phyloP scores from a whole-genome alignment of 1,284 basidiomycete genomes.

The Ganoderma leucocontextum region DNA sequence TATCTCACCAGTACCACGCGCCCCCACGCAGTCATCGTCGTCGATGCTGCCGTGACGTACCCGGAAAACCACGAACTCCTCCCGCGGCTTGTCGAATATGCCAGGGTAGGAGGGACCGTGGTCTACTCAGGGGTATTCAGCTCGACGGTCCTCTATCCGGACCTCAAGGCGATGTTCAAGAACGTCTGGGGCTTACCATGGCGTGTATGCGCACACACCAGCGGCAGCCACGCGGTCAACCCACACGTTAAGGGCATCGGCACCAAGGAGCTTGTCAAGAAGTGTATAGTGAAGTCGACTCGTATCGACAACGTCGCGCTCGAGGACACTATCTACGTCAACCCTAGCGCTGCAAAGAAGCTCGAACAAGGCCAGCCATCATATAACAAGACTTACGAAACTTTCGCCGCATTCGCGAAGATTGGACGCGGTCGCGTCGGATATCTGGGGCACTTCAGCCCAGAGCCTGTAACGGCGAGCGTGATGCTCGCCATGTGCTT shows the following conservation, averaged over 20 bases:
- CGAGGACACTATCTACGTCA: constrained; percentile 18
- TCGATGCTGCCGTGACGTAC: constrained; percentile 12
- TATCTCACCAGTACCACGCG: constrained; percentile 16
- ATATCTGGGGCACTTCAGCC: constrained; percentile 31
- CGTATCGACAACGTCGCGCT: constrained; percentile 17
- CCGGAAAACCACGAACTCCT: constrained; percentile 20
- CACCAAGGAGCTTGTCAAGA: background rate
- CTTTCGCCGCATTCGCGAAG: constrained; percentile 21
- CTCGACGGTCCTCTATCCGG: background rate
- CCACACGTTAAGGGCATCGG: background rate
- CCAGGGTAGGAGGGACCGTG: constrained; percentile 22
- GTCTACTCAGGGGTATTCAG: constrained; percentile 29
- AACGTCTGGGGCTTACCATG: constrained; percentile 26
- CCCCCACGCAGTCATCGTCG: constrained; percentile 20
- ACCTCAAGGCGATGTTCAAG: constrained; percentile 25
- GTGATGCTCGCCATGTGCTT: constrained; percentile 27
- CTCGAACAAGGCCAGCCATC: background rate
- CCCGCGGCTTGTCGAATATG: constrained; percentile 23
- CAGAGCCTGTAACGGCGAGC: constrained; percentile 11
- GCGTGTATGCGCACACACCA: constrained; percentile 10
- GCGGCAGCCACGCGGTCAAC: constrained; percentile 14
- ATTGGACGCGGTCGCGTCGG: constrained; percentile 26
- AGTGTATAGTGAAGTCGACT: constrained; percentile 16
- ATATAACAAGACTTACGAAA: background rate
- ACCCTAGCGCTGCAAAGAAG: background rate